Evolutionary conservation across 2,329 filamentous ascomycete genomes (phyloP).

Genomic region (Talaromyces sp.): DNA sequence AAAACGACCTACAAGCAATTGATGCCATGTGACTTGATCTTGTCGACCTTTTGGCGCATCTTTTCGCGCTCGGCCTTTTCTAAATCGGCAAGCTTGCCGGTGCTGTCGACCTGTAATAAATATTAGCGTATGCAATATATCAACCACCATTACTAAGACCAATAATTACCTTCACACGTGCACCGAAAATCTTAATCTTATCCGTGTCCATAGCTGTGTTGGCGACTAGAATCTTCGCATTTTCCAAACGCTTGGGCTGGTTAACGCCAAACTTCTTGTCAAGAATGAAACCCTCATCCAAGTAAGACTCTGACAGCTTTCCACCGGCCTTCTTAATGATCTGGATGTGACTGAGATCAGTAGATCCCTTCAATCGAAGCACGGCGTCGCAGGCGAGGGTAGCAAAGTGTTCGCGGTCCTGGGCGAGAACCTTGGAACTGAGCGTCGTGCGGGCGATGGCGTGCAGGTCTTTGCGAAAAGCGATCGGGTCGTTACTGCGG

Average conservation of each 20-base stretch:
- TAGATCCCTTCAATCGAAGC: slow-evolving; percentile 81
- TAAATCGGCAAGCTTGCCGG: slow-evolving; percentile 94
- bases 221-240: slow-evolving; percentile 95
- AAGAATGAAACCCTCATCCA: slow-evolving; percentile 96
- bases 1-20: slow-evolving; percentile 71
- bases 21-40: slow-evolving; percentile 97
- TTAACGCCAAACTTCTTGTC: slow-evolving; percentile 99
- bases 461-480: slow-evolving; percentile 85
- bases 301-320: slow-evolving; percentile 94
- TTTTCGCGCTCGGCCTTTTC: slow-evolving; percentile 98
- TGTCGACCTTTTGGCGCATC: slow-evolving; percentile 99
- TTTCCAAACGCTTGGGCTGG: slow-evolving; percentile 94
- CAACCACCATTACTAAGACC: too few relatives aligned
- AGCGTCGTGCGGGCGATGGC: slow-evolving; percentile 92
- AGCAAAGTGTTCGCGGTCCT: slow-evolving; percentile 90
- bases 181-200: slow-evolving; percentile 99
- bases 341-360: slow-evolving; percentile 95
- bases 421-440: slow-evolving; percentile 93
- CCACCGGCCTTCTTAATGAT: slow-evolving; percentile 99
- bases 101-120: slow-evolving; percentile 68
- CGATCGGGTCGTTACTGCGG: slow-evolving; percentile 77
- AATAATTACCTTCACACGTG: slow-evolving; percentile 69
- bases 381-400: slow-evolving; percentile 88
- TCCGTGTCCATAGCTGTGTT: slow-evolving; percentile 99
- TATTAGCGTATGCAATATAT: neutral